Evolutionary conservation across 2,329 filamentous ascomycete species (phyloP).

Genomic region (Penicillium sp.): DNA sequence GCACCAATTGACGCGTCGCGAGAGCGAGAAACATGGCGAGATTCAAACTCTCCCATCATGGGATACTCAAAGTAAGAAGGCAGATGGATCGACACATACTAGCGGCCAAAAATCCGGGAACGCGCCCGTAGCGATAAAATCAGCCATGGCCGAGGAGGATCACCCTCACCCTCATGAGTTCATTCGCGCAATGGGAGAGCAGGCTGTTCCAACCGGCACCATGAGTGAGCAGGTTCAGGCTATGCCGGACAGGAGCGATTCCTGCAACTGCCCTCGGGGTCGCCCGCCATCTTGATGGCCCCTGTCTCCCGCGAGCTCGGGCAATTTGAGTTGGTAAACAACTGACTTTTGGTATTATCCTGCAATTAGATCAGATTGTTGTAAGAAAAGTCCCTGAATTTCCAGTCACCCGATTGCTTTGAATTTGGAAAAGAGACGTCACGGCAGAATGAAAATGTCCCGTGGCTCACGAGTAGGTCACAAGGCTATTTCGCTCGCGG

Average conservation of each 20-base stretch:
- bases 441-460: neutral
- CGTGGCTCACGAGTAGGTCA: neutral
- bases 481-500: neutral
- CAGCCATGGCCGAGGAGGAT: neutral
- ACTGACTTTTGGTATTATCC: neutral
- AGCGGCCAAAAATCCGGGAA: neutral
- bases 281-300: neutral
- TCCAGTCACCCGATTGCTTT: neutral
- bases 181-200: neutral
- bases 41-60: neutral
- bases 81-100: neutral
- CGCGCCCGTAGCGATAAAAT: neutral
- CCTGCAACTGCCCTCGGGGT: neutral
- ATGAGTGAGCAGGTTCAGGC: neutral
- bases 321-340: neutral
- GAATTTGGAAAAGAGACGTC: neutral
- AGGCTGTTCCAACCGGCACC: neutral
- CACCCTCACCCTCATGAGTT: neutral
- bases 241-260: neutral
- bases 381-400: neutral
- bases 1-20: constrained; percentile 1
- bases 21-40: neutral
- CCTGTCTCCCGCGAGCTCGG: neutral
- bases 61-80: neutral
- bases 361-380: neutral